Base-by-base conservation (phyloP, 2,329 filamentous ascomycete genomes). In the Chaetothyriales sp. region DNA sequence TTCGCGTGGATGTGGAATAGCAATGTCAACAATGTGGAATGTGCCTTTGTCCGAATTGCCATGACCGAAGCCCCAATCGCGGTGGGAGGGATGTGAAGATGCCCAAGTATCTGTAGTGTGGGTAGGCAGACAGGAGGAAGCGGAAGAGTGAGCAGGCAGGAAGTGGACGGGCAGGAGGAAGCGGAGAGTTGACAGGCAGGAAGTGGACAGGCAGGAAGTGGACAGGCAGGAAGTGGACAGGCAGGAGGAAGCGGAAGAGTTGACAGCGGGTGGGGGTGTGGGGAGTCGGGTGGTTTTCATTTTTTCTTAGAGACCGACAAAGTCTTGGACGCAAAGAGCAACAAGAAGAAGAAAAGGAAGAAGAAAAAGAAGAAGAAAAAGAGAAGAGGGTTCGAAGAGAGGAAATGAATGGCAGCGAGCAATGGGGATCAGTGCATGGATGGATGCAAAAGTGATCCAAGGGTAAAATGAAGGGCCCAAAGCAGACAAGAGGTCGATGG, bases 41-140 rank as follows among this genome's bases (percentile, higher is more conserved):
- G 20, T 47, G 29, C n/a, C 46, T 47, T 8, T 47, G 46, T 47
- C 20, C 46, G 9, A 33, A 47, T 18, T 47, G 46, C 18, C 46
- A 33, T 18, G 29, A 47, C 29, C 46, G 29, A 28, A 29, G 46
- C 33, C 33, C 33, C 20, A 47, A 47, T 33, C 46, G 18, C 20
- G 46, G 46, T 28, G 46, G 46, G 8, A 22, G 18, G 8, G 46
- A 47, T 28, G 46, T 47, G 4, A 33, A 25, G 19, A 47, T 47
- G 46, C 19, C 19, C 18, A 18, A 18, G 46, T 47, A 47, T 37
- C 46, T 40, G 33, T 40, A 15, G 8, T 3, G 29, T 7, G 29
- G 29, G 29, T 10, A 15, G 33, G 33, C 10, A 40, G 33, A n/a
- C 4, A 5, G 10, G 13, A 15, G 9, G 33, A 15, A 15, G 15